Conservation (phyloP, 441 rosid genomes). For the Pelargonium australe region DNA sequence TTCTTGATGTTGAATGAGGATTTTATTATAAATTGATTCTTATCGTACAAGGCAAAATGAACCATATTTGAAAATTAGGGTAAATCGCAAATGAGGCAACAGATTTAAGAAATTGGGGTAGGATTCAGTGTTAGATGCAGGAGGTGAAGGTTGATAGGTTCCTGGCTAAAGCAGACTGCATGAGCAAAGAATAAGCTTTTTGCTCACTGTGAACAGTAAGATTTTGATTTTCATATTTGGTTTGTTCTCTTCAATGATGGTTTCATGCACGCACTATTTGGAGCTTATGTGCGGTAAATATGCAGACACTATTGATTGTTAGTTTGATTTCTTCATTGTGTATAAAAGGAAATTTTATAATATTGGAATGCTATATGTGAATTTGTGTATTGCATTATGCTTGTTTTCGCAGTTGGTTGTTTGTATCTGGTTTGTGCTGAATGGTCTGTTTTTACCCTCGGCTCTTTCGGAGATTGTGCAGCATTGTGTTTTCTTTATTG, state of each 20-base stretch:
- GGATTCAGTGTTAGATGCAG: not conserved
- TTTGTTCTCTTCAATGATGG: not conserved
- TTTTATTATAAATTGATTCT: not conserved
- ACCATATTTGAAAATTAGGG: not conserved
- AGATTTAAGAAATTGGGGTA: not conserved
- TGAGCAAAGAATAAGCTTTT: not conserved
- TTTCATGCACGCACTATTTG: not conserved
- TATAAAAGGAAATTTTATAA: not conserved
- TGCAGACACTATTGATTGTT: not conserved
- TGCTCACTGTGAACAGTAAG: not conserved
- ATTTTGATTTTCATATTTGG: not conserved
- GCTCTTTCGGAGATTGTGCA: not conserved
- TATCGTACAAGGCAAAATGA: no score
- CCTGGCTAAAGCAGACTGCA: not conserved
- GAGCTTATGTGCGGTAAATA: not conserved
- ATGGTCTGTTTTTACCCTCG: not conserved
- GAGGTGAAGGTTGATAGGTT: not conserved
- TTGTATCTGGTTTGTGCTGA: not conserved
- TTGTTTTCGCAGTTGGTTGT: not conserved
- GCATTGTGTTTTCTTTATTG: not conserved
- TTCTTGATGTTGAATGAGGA: conserved; percentile 1
- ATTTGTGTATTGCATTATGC: not conserved
- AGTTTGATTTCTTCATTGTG: not conserved
- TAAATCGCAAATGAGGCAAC: not conserved
- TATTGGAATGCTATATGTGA: not conserved